phyloP scores from a whole-genome alignment of 129 eudicot species.

The Scalesia atractyloides region DNA sequence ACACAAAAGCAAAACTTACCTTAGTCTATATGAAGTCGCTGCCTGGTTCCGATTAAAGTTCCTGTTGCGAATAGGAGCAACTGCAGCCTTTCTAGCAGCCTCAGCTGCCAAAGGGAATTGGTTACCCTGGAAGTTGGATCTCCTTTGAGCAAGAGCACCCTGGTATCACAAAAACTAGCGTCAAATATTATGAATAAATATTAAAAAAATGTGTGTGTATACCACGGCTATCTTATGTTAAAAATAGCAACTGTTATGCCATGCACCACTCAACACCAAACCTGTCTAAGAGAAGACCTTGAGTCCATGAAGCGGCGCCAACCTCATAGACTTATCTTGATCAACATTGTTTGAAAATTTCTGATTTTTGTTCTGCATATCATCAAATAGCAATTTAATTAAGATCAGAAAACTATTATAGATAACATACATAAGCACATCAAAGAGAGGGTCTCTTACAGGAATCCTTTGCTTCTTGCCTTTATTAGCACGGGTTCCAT shows the following conservation, averaged over 20 bases:
- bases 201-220: not conserved
- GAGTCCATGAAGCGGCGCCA: conserved; percentile 66
- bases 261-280: conserved; percentile 31
- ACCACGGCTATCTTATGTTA: not conserved
- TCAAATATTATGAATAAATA: conserved; percentile 1
- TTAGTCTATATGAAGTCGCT: conserved; percentile 54
- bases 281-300: conserved; percentile 91
- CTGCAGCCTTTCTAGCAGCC: conserved; percentile 84
- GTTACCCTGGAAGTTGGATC: conserved; percentile 72
- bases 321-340: conserved; percentile 57
- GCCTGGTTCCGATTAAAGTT: conserved; percentile 47
- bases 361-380: conserved; percentile 62
- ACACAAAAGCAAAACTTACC: conserved; percentile 37
- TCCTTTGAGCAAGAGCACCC: conserved; percentile 86
- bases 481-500: conserved; percentile 37
- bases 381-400: not conserved
- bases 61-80: conserved; percentile 63
- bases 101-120: conserved; percentile 78
- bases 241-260: not conserved
- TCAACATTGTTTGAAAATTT: conserved; percentile 44
- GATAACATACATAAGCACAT: not conserved
- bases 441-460: conserved; percentile 44
- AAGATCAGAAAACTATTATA: conserved; percentile 2
- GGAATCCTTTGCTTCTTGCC: conserved; percentile 65
- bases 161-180: conserved; percentile 15